Percentiles rank a stretch among this genome's conserved stretches.
phyloP scores from a whole-genome alignment of 345 rosid species.

The Brassica incana region DNA sequence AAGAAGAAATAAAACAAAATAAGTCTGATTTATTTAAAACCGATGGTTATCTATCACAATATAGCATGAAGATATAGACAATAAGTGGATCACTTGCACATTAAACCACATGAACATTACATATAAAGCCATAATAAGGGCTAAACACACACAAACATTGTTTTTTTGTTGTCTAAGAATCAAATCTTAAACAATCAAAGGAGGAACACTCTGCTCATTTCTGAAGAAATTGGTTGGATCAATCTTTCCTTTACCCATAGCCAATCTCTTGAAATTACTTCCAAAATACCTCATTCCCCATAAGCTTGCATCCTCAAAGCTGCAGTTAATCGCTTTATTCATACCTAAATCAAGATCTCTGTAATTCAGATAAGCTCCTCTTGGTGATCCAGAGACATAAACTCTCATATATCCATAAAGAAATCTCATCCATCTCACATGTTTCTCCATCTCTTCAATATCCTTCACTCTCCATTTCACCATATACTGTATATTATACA shows the following conservation, averaged over 20 bases:
- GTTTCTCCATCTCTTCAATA: conserved; percentile 37
- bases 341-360: conserved; percentile 63
- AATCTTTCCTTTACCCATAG: conserved; percentile 45
- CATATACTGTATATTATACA: conserved; percentile 40
- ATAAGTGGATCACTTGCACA: neutral
- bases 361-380: conserved; percentile 60
- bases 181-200: conserved; percentile 34
- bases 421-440: conserved; percentile 51
- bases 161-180: neutral
- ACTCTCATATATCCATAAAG: conserved; percentile 48
- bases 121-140: neutral
- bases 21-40: neutral
- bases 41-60: neutral
- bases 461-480: conserved; percentile 34
- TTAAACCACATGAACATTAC: neutral
- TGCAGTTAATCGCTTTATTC: conserved; percentile 28
- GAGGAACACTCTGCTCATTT: conserved; percentile 37
- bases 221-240: conserved; percentile 54
- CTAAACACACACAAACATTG: conserved; percentile 16
- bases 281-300: conserved; percentile 64
- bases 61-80: neutral
- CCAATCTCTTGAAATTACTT: conserved; percentile 49
- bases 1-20: neutral
- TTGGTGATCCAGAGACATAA: conserved; percentile 53
- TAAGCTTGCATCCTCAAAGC: conserved; percentile 38